Evolutionary conservation across 1,139 yeast genomes (phyloP).

Genomic region (Suhomyces bolitotheri): DNA sequence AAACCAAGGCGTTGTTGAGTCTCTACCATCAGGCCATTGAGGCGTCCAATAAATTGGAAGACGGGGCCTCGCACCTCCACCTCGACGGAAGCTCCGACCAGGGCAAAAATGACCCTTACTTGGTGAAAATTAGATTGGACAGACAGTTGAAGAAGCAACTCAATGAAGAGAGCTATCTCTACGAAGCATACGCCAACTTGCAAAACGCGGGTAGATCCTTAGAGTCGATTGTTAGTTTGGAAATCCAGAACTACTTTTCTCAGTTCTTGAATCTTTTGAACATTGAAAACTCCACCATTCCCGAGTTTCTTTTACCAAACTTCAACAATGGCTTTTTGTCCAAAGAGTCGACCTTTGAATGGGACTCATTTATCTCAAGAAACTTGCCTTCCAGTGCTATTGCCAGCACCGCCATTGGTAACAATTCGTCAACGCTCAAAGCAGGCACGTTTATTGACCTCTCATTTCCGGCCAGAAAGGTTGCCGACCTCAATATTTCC

Average conservation of each 20-base stretch:
- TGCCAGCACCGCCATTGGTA: slow-evolving; percentile 33
- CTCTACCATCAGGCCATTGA: slow-evolving; percentile 49
- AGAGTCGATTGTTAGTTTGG: slow-evolving; percentile 84
- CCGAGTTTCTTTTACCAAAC: slow-evolving; percentile 64
- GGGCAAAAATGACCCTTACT: slow-evolving; percentile 74
- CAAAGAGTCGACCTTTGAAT: slow-evolving; percentile 79
- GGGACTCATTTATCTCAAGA: slow-evolving; percentile 79
- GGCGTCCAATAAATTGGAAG: slow-evolving; percentile 36
- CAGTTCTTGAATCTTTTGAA: slow-evolving; percentile 68
- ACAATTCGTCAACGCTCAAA: slow-evolving; percentile 23
- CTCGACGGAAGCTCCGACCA: slow-evolving; percentile 26
- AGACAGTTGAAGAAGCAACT: slow-evolving; percentile 75
- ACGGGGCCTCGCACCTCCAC: slow-evolving; percentile 19
- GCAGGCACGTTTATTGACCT: slow-evolving; percentile 73
- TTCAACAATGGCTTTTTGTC: slow-evolving; percentile 73
- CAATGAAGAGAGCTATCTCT: slow-evolving; percentile 79
- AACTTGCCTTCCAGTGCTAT: slow-evolving; percentile 50
- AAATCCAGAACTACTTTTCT: slow-evolving; percentile 77
- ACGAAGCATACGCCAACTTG: slow-evolving; percentile 84
- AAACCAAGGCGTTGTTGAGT: slow-evolving; percentile 55
- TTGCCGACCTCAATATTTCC: slow-evolving; percentile 62
- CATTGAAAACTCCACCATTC: slow-evolving; percentile 67
- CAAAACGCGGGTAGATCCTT: slow-evolving; percentile 87
- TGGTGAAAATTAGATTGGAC: slow-evolving; percentile 71
- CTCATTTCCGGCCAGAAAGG: slow-evolving; percentile 64